phyloP scores from a whole-genome alignment of 2,329 filamentous ascomycete species.

The Phoma sp. region DNA sequence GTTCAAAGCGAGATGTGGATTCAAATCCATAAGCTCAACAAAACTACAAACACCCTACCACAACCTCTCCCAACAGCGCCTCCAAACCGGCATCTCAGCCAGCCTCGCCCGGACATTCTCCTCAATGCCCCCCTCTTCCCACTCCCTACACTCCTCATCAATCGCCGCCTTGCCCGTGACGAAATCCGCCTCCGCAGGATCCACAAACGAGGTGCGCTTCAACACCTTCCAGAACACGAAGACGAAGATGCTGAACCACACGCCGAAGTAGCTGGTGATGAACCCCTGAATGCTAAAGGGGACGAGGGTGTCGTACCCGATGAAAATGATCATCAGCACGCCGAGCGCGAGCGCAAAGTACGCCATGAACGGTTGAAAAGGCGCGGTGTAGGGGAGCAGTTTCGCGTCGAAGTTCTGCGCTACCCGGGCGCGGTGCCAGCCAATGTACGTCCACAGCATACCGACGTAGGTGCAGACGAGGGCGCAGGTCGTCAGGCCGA shows the following conservation, averaged over 20 bases:
- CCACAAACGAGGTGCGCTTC: conserved; percentile 62
- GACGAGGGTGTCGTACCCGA: conserved; percentile 64
- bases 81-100: conserved; percentile 12
- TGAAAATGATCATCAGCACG: conserved; percentile 17
- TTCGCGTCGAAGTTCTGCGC: conserved; percentile 11
- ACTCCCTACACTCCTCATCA: conserved; percentile 48
- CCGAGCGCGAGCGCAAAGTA: conserved; percentile 10
- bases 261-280: conserved; percentile 55
- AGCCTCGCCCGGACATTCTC: conserved; percentile 12
- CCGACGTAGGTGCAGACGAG: conserved; percentile 17
- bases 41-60: conserved; percentile 1
- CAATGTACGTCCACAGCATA: conserved; percentile 19
- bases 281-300: conserved; percentile 47
- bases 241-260: conserved; percentile 30
- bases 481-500: conserved; percentile 63
- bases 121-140: conserved; percentile 16
- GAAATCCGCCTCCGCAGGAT: conserved; percentile 47
- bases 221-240: conserved; percentile 69
- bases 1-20: too few species aligned
- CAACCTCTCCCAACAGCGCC: conserved; percentile 17
- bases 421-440: conserved; percentile 14
- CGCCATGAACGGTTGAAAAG: conserved; percentile 13
- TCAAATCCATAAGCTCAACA: too few species aligned
- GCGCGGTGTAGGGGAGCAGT: conserved; percentile 9
- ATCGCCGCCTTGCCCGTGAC: conserved; percentile 52